Conservation (phyloP, 768 basidiomycete genomes). For the Calocybe indica region DNA sequence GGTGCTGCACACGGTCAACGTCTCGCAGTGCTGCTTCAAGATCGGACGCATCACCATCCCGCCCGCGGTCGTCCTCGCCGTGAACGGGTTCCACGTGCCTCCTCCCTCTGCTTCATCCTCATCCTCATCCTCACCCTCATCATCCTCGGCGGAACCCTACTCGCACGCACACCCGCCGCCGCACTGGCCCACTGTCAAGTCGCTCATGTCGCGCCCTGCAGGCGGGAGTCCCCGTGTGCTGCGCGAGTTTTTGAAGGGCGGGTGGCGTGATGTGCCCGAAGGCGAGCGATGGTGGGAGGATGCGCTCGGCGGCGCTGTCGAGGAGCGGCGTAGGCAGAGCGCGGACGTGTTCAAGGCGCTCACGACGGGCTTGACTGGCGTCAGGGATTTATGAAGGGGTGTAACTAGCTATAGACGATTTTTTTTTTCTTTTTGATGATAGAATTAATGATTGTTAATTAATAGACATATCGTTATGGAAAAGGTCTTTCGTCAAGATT, state of each 20-base stretch:
- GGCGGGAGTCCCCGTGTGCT: slow-evolving; percentile 35
- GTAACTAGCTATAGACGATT: too few species aligned
- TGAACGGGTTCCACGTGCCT: slow-evolving; percentile 47
- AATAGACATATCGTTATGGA: too few species aligned
- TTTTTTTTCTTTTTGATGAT: too few species aligned
- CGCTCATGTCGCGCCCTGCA: slow-evolving; percentile 21
- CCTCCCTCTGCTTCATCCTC: slow-evolving; percentile 10
- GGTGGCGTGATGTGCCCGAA: slow-evolving; percentile 57
- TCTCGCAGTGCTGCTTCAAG: slow-evolving; percentile 68
- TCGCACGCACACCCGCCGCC: slow-evolving; percentile 41
- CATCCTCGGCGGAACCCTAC: slow-evolving; percentile 32
- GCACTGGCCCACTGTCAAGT: slow-evolving; percentile 38
- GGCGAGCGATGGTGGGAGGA: slow-evolving; percentile 65
- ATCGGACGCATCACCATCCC: slow-evolving; percentile 68
- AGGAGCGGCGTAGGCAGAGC: slow-evolving; percentile 29
- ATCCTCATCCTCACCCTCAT: neutral
- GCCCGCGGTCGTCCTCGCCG: slow-evolving; percentile 53
- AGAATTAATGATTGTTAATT: too few species aligned
- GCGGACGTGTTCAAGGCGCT: slow-evolving; percentile 27
- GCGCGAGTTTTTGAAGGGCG: slow-evolving; percentile 43
- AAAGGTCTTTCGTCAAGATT: too few species aligned
- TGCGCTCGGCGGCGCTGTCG: slow-evolving; percentile 45
- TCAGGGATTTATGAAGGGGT: slow-evolving; percentile 12
- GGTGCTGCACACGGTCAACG: slow-evolving; percentile 52
- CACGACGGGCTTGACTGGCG: slow-evolving; percentile 29